Base-by-base conservation (phyloP, 306 rosid genomes). In the Trifolium repens region DNA sequence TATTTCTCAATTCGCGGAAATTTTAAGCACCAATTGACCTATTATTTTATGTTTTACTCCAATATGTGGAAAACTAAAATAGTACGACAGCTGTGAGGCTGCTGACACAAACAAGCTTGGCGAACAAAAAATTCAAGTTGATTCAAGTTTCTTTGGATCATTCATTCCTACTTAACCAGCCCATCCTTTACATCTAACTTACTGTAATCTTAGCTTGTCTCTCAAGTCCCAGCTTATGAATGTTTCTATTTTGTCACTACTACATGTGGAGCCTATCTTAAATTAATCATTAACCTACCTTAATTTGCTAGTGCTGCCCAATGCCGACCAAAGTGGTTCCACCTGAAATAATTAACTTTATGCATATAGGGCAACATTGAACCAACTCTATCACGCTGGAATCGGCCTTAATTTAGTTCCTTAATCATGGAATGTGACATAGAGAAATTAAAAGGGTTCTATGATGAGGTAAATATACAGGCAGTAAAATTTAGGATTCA, bases 271-370 rank as follows among this genome's bases (percentile, higher is more conserved):
- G 11, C 34, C 30, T 35, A 8, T 69, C 34, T 60, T 49, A n/a
- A 78, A 60, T 54, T 15, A 69, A 76, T 67, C 68, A 67, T 76
- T 54, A 26, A 53, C 73, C n/a, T 76, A 26, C 30, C 80, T 67
- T 63, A 42, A 67, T 54, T 39, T 42, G 63, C 22, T 59, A 78
- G 64, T 47, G 81, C 71, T 78, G n/a, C 76, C 71, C 76, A 59
- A 43, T 69, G 34, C 43, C 81, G 70, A 69, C 76, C 69, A 9
- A 44, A 40, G 40, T 47, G 81, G 76, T 78, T 78, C 77, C 77
- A 70, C 72, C 34, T 35, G n/a, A 47, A 70, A 49, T 70, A 15
- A 70, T 69, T 47, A 35, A 60, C 66, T 60, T 22, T 22, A 22
- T 22, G 1, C 24, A 22, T 1, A 22, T 22, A 1, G 24, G 24